These are phyloP conservation scores for Sarocladium strictum DNA, from an alignment of 2,329 filamentous ascomycete genomes.

Conservation along the genomic window DNA sequence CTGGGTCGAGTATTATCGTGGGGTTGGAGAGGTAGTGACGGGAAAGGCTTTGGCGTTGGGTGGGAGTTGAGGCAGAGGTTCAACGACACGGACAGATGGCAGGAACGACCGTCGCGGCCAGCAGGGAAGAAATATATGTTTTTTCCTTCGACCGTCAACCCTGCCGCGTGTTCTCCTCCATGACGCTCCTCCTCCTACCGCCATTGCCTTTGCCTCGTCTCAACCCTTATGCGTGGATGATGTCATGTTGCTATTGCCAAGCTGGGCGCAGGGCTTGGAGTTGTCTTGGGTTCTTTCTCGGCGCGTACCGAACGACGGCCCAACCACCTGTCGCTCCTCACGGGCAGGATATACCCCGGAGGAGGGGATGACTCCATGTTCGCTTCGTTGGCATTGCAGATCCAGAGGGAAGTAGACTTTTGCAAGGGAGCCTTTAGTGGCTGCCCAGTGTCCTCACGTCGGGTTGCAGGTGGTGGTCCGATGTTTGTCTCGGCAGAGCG, in stretches of 20 bases:
- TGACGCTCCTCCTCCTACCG: background rate
- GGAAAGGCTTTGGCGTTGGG: too few species aligned
- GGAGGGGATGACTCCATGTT: background rate
- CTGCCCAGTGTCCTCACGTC: too few species aligned
- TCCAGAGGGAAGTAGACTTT: too few species aligned
- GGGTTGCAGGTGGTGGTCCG: too few species aligned
- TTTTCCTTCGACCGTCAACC: background rate
- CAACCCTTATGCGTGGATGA: background rate
- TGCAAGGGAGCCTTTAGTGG: too few species aligned
- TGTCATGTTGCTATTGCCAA: slow-evolving; percentile 4
- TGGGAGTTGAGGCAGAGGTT: too few species aligned
- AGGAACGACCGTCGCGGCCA: too few species aligned
- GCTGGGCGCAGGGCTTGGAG: background rate
- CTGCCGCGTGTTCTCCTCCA: slow-evolving; percentile 1
- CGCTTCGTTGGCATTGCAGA: too few species aligned
- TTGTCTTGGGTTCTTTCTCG: background rate
- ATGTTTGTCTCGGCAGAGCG: too few species aligned
- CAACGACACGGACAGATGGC: too few species aligned
- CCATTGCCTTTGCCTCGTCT: background rate
- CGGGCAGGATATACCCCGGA: background rate
- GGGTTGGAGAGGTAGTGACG: too few species aligned
- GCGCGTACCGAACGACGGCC: background rate
- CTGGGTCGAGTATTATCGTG: background rate
- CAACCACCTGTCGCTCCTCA: background rate
- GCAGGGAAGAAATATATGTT: too few species aligned